Evolutionary conservation across 2,329 filamentous ascomycete genomes (phyloP).

Genomic region (Sporothrix curviconia): DNA sequence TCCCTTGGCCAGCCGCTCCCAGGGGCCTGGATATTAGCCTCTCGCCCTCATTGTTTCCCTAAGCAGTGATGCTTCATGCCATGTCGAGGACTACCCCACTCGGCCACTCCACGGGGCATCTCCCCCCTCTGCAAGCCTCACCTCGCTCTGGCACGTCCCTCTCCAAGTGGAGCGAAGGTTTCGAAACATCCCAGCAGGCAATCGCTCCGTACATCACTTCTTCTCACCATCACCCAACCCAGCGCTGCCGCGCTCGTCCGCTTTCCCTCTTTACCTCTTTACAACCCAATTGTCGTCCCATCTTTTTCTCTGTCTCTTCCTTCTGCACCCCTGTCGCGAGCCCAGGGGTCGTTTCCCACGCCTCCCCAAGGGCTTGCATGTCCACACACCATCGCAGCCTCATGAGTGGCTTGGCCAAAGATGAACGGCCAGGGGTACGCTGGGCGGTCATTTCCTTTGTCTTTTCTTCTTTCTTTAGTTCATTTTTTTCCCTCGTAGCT

Average conservation of each 20-base stretch:
- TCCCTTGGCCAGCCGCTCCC: not conserved
- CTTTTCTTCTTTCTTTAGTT: not conserved
- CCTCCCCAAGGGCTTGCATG: not conserved
- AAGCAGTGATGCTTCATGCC: not conserved
- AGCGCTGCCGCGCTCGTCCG: not conserved
- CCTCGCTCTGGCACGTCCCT: not conserved
- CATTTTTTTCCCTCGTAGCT: not conserved
- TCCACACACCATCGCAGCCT: slow-evolving; percentile 1
- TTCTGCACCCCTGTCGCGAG: not conserved
- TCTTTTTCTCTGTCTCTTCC: not conserved
- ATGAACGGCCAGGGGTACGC: slow-evolving; percentile 1
- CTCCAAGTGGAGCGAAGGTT: not conserved
- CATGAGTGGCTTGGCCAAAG: slow-evolving; percentile 4
- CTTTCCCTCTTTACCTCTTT: not conserved
- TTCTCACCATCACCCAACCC: not conserved
- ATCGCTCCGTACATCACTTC: not conserved
- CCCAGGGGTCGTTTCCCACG: not conserved
- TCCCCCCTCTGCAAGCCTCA: not conserved
- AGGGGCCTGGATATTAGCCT: not conserved
- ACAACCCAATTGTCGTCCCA: not conserved
- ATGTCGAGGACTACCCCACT: too few relatives aligned
- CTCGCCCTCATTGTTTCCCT: not conserved
- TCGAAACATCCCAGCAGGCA: slow-evolving; percentile 1
- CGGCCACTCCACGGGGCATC: not conserved
- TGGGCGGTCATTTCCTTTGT: slow-evolving; percentile 6